phyloP scores from a whole-genome alignment of 2,329 filamentous ascomycete species.

The Cladorrhinum sp. region DNA sequence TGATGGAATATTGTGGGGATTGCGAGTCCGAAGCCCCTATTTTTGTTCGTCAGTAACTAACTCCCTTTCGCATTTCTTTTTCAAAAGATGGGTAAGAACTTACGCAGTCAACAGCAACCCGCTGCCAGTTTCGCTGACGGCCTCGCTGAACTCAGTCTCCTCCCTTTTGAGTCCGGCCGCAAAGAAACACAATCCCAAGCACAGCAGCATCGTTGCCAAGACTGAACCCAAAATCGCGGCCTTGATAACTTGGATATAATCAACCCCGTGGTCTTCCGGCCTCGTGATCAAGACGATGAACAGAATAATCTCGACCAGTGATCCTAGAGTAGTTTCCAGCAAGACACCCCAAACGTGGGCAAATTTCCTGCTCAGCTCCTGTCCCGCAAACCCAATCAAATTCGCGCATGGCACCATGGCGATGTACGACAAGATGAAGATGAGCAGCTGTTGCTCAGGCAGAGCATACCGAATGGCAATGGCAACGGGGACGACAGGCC shows the following conservation, averaged over 20 bases:
- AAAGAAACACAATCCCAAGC: slow-evolving; percentile 77
- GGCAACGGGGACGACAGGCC: slow-evolving; percentile 71
- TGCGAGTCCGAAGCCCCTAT: slow-evolving; percentile 47
- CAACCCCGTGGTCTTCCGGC: slow-evolving; percentile 22
- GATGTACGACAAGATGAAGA: slow-evolving; percentile 70
- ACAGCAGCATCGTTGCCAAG: slow-evolving; percentile 76
- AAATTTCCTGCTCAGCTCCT: slow-evolving; percentile 69
- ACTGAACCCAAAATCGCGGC: slow-evolving; percentile 82
- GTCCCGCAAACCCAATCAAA: slow-evolving; percentile 69
- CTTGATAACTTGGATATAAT: slow-evolving; percentile 68
- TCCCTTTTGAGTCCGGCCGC: slow-evolving; percentile 67
- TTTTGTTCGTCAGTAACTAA: neutral
- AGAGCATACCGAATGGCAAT: slow-evolving; percentile 55
- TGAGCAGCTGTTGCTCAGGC: slow-evolving; percentile 50
- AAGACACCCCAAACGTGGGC: slow-evolving; percentile 69
- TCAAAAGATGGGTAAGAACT: slow-evolving; percentile 39
- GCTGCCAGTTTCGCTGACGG: slow-evolving; percentile 74
- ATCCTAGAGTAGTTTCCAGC: slow-evolving; percentile 62
- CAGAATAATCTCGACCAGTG: slow-evolving; percentile 76
- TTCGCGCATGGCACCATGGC: slow-evolving; percentile 77
- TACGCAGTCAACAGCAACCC: slow-evolving; percentile 75
- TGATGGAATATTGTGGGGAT: slow-evolving; percentile 56
- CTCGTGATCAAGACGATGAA: slow-evolving; percentile 69
- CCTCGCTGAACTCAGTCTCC: slow-evolving; percentile 69
- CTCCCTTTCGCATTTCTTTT: too few relatives aligned